Base-by-base conservation (phyloP, 768 basidiomycete species). In the Amanita pseudoporphyria region DNA sequence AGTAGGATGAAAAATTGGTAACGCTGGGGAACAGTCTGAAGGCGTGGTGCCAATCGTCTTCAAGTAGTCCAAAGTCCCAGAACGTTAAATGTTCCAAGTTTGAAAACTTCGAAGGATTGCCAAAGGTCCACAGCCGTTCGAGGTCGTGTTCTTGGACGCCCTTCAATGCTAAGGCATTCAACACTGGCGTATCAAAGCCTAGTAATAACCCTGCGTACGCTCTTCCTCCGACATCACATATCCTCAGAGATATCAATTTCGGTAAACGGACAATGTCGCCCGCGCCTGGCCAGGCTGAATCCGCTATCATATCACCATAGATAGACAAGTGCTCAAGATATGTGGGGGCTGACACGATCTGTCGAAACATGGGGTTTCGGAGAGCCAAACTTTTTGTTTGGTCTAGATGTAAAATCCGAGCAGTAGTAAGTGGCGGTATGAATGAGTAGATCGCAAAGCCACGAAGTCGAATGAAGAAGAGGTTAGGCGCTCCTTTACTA, bases 381-480 rank as follows among this genome's bases (percentile, higher is more conserved):
- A 75, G 58, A 18, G 70, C 65, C 3, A 71, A 44, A 2, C 57
- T 39, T 9, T 58, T 60, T 1, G 68, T 72, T 42, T 73, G 68
- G 45, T 75, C 72, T 31, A 78, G 63, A 51, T 76, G 71, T 16
- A 78, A 65, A 0, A 66, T 71, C 21, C 62, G 67, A 4, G 74
- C 56, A 3, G 52, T 49, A 0, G 58, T 22, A 14, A 73, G 57
- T 10, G 63, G 66, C 4, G 72, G 71, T 1, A 60, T 64, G 49
- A 72, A 68, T 33, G 67, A 60, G 36, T 70, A 62, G 21, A 72
- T 60, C 1, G 73, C 71, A 9, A 73, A 54, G 7, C 73, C 74
- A 4, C 71, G 66, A 24, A 78, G 67, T 6, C 72, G 68, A 10
- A 75, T 56, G 35, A 70, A 70, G 12, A 58, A 54, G 10, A 76